Evolutionary conservation across 1,284 basidiomycete genomes (phyloP), one percentile per base, ranked within the genome.

Genomic region (Trichosporon sp.): DNA sequence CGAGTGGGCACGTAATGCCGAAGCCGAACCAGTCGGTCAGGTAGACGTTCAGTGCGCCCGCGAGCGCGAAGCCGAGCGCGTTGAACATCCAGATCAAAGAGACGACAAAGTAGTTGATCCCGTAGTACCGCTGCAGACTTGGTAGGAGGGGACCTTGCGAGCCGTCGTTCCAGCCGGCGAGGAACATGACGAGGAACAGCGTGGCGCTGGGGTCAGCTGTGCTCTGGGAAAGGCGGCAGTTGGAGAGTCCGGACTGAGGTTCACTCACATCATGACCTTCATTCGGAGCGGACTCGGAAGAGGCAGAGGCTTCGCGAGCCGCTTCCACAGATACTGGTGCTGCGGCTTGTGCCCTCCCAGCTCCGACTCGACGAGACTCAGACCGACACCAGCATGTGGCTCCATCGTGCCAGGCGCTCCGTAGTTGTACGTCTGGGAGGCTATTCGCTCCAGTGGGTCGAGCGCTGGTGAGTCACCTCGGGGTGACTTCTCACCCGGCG

Each of bases 131-230:
- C 69, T 86, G 86, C 14, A 88, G 83, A 2, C 81, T 78, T n/a
- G 86, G 86, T 1, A 88, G 73, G 14, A 88, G 75, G 2, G 86
- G 86, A 0, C 86, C 86, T n/a, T 84, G 83, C 11, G 83, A 83
- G 1, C 84, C 84, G 71, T 87, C 86, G 71, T 86, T 87, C 86
- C 86, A 87, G 7, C 87, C 87, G 4, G 80, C 77, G 13, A 86
- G 59, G 57, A 78, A 74, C 74, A 78, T 77, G 44, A 74, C 71
- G 37, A 73, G 58, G 65, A 73, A 78, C 13, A 77, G 60, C 0
- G 71, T 69, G 2, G 36, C 60, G 31, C 72, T 73, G 31, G 19
- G 7, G 58, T 69, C 33, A 65, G 63, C 44, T 13, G 23, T 16
- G 49, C 25, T 33, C 19, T 34, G 21, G n/a, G n/a, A n/a, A n/a